Evolutionary conservation across 2,329 filamentous ascomycete genomes (phyloP), one percentile per base, ranked within the genome.

Genomic region (Didymella exigua): DNA sequence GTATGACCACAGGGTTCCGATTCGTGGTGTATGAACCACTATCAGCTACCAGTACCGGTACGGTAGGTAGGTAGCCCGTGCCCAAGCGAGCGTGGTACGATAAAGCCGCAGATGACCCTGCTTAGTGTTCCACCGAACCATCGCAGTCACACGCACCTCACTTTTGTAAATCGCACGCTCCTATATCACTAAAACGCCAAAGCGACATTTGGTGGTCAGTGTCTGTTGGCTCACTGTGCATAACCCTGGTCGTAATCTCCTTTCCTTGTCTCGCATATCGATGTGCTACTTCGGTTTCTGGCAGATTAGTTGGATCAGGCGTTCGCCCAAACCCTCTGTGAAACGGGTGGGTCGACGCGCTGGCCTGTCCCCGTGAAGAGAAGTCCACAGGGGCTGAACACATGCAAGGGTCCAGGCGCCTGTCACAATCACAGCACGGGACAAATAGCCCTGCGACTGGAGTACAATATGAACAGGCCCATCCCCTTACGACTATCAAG

Each of bases 391-490:
- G 40, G 24, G 29, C 41, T 46, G 52, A 55, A 34, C 40, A 29
- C 38, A 40, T 48, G 50, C 50, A 54, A 54, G 45, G 45, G 26
- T 16, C 26, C 33, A 49, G 30, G 44, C 27, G 50, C 21, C 46
- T 19, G 19, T 24, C 36, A 18, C 31, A 27, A 27, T 44, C 2
- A 7, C n/a, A 41, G 34, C 37, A 46, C 42, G 36, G n/a, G 49
- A 42, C 37, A 16, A 7, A 31, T 37, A 43, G n/a, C 18, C 36
- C 11, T 36, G 19, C 9, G 6, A 6, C 18, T 13, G 24, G 14
- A n/a, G 21, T n/a, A 1, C 4, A 36, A 33, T 21, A 23, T 47
- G 18, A 40, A 21, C 19, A 11, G 8, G 19, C 21, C 13, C 11
- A n/a, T 43, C 13, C 24, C 30, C 38, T 13, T 14, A 13, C 6